These are phyloP conservation scores for Xanthoconium separans DNA, from an alignment of 1,284 basidiomycete genomes.

Conservation along the genomic window DNA sequence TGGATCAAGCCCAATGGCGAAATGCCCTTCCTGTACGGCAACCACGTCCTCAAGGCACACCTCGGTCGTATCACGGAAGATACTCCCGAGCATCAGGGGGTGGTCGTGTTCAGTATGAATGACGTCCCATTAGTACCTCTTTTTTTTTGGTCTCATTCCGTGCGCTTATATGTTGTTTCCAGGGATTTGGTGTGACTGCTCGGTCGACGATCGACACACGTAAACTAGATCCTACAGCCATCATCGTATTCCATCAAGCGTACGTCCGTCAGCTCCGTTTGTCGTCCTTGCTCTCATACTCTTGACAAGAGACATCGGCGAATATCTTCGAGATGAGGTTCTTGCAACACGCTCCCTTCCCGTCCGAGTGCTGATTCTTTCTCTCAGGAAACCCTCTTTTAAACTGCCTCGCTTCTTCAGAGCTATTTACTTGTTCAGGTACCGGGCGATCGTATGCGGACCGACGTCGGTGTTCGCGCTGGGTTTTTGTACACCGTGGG, in stretches of 20 bases:
- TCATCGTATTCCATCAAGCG: conserved; percentile 99
- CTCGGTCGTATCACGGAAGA: conserved; percentile 99
- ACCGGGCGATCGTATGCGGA: conserved; percentile 15
- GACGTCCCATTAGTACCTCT: conserved; percentile 84
- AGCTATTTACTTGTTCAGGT: conserved; percentile 18
- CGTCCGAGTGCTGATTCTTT: conserved; percentile 7
- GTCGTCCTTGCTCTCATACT: conserved; percentile 5
- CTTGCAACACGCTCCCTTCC: conserved; percentile 18
- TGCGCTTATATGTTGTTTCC: conserved; percentile 8
- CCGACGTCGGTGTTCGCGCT: conserved; percentile 4
- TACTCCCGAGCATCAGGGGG: conserved; percentile 98
- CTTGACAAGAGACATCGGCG: conserved; percentile 82
- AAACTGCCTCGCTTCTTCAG: conserved; percentile 5
- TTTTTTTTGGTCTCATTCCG: neutral
- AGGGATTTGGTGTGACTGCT: conserved; percentile 99
- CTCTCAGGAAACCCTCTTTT: conserved; percentile 71
- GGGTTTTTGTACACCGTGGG: neutral
- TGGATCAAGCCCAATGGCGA: conserved; percentile 99
- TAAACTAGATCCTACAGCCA: conserved; percentile 97
- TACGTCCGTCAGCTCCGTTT: conserved; percentile 34
- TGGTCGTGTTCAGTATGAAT: conserved; percentile 95
- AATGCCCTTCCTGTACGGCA: conserved; percentile 98
- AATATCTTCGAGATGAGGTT: conserved; percentile 94
- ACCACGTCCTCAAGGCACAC: conserved; percentile 98
- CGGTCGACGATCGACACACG: conserved; percentile 94